Base-by-base conservation (phyloP, 495 filamentous ascomycete genomes). In the Aspergillus homomorphus region DNA sequence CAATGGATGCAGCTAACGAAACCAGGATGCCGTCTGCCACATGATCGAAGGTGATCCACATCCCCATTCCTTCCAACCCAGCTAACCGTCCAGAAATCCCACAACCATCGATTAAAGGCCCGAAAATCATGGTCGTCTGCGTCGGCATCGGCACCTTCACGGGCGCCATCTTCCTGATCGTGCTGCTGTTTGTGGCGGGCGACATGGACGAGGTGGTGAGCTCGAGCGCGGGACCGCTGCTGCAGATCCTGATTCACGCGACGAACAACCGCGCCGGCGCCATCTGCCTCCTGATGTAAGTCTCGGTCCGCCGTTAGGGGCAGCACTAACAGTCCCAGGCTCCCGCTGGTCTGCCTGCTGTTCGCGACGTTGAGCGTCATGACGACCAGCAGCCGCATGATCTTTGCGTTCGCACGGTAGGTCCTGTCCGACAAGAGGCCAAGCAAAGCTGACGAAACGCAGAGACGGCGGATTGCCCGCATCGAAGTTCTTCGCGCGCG, bases 321-420 rank as follows among this genome's bases (percentile, higher is more conserved):
- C 63, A 68, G 23, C 66, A 45, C 48, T 51, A 28, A 51, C 23
- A 10, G 48, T 8, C 4, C n/a, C 28, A 83, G 82, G 49, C 83
- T 91, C 65, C 88, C 89, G 0, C 76, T 91, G 20, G 69, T 87
- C 14, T 91, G 87, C 63, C 80, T 90, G 54, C 69, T 92, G 1
- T 90, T 92, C 63, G 87, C 87, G 4, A 80, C 82, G 1, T 87
- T 79, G 3, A 84, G 80, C 16, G 85, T 91, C 62, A 88, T 90
- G 86, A 89, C 88, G 3, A 91, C 89, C 10, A 85, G 82, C 51
- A 87, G 82, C 57, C 84, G 89, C 9, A 90, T 92, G 87, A 83
- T 84, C 38, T 91, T 87, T 59, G 88, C 89, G 1, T 92, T 92
- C 61, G 84, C 84, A 24, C 81, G 76, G 69, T 74, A 69, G 38